Conservation (phyloP, 305 asterid genomes). For the Ilex paraguariensis region DNA sequence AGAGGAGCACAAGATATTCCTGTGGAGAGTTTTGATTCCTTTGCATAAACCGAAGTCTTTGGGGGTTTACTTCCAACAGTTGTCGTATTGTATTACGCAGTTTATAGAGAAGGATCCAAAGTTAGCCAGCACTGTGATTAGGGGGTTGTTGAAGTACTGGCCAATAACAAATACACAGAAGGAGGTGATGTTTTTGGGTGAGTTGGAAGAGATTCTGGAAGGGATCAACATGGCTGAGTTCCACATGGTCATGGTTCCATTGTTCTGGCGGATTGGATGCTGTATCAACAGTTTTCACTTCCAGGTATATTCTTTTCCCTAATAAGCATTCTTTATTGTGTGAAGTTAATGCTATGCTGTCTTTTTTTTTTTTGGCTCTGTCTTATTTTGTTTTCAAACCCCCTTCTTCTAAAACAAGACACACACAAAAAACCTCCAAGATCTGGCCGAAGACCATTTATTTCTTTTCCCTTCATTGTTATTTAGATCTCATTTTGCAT, state of each 20-base stretch:
- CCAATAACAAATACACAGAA: conserved; percentile 82
- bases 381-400: too few species aligned
- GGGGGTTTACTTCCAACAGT: conserved; percentile 73
- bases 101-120: conserved; percentile 83
- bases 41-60: conserved; percentile 78
- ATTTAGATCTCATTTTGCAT: too few species aligned
- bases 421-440: too few species aligned
- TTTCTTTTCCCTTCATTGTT: too few species aligned
- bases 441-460: too few species aligned
- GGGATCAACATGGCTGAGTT: conserved; percentile 61
- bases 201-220: conserved; percentile 84
- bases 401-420: too few species aligned
- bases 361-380: too few species aligned
- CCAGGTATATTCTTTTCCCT: conserved; percentile 44
- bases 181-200: conserved; percentile 83
- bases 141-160: conserved; percentile 80
- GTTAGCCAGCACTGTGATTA: conserved; percentile 56
- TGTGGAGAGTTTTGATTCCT: conserved; percentile 71
- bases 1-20: conserved; percentile 84
- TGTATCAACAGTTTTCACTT: conserved; percentile 78
- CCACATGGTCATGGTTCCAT: conserved; percentile 69
- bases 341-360: too few species aligned
- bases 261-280: conserved; percentile 59
- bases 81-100: conserved; percentile 67
- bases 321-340: background rate